Conservation (phyloP, 2,329 filamentous ascomycete species). For the Neocatenulostroma microsporum region DNA sequence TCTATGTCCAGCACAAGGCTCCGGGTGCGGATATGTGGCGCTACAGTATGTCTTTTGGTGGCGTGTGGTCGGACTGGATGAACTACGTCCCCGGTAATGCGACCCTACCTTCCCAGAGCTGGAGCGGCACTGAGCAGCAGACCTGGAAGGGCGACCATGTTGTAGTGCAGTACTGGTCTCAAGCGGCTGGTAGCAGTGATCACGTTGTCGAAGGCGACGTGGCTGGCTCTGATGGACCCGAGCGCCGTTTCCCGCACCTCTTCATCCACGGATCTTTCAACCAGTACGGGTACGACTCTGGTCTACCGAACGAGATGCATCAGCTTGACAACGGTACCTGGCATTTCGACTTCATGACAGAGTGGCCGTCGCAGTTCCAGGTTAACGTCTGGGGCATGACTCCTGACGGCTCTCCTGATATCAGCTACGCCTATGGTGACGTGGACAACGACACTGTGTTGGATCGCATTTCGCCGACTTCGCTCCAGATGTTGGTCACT, state of each 20-base stretch:
- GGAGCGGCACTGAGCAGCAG: conserved; percentile 53
- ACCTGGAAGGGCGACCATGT: conserved; percentile 56
- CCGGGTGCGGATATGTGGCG: conserved; percentile 56
- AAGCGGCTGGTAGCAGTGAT: conserved; percentile 50
- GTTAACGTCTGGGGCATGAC: conserved; percentile 62
- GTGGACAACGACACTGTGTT: conserved; percentile 53
- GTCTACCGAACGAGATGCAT: conserved; percentile 47
- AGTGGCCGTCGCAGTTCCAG: conserved; percentile 56
- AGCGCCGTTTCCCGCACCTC: conserved; percentile 52
- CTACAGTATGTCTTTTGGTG: conserved; percentile 56
- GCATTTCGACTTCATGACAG: conserved; percentile 54
- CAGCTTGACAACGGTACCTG: conserved; percentile 45
- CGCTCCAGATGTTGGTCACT: conserved; percentile 47
- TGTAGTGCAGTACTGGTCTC: conserved; percentile 56
- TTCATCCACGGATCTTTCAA: conserved; percentile 58
- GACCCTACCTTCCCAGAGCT: conserved; percentile 42
- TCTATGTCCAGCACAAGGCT: conserved; percentile 51
- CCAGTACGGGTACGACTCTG: conserved; percentile 56
- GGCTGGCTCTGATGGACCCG: conserved; percentile 31
- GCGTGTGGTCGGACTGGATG: conserved; percentile 52
- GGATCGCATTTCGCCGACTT: conserved; percentile 55
- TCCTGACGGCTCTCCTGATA: conserved; percentile 54
- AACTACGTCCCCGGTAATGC: conserved; percentile 47
- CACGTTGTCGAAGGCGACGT: conserved; percentile 55
- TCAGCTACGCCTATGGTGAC: conserved; percentile 53